A percentile compares a stretch with the other conserved stretches of the same genome.
Conservation (phyloP, 192 early-diverging fungal genomes). For the Oehlia diaphana region DNA sequence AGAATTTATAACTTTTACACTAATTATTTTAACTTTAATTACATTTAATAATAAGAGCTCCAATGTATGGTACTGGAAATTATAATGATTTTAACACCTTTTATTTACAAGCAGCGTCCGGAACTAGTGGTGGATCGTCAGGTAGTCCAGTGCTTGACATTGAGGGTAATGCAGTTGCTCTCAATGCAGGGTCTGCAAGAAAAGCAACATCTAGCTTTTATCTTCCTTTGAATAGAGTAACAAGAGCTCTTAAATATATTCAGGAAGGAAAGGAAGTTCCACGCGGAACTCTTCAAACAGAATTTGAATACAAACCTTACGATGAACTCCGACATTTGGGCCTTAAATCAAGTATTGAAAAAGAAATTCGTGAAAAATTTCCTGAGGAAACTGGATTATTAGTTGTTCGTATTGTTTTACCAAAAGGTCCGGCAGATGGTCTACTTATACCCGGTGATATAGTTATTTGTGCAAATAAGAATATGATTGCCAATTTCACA, state of each 20-base stretch:
- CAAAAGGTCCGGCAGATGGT: constrained; percentile 65
- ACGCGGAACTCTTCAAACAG: constrained; percentile 74
- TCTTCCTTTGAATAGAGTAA: constrained; percentile 75
- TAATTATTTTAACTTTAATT: neutral
- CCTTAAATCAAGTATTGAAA: constrained; percentile 63
- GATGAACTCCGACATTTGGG: constrained; percentile 73
- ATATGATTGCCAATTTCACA: constrained; percentile 72
- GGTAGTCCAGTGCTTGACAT: constrained; percentile 80
- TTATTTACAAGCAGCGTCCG: constrained; percentile 75
- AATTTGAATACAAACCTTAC: constrained; percentile 68
- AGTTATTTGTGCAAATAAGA: constrained; percentile 61
- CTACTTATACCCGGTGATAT: constrained; percentile 72
- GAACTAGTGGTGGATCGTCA: constrained; percentile 73
- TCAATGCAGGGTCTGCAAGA: constrained; percentile 66
- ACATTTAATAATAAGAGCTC: constrained; percentile 48
- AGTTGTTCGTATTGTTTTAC: constrained; percentile 60
- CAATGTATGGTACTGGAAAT: constrained; percentile 64
- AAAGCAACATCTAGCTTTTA: constrained; percentile 73
- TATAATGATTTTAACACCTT: constrained; percentile 86
- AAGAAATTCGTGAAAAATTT: constrained; percentile 56
- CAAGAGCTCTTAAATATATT: constrained; percentile 61
- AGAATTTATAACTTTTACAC: neutral
- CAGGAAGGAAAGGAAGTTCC: constrained; percentile 57
- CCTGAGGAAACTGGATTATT: constrained; percentile 75
- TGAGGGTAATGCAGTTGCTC: constrained; percentile 71